Evolutionary conservation across 78 protist species (phyloP).

Genomic region (Cavenderia fasciculata): DNA sequence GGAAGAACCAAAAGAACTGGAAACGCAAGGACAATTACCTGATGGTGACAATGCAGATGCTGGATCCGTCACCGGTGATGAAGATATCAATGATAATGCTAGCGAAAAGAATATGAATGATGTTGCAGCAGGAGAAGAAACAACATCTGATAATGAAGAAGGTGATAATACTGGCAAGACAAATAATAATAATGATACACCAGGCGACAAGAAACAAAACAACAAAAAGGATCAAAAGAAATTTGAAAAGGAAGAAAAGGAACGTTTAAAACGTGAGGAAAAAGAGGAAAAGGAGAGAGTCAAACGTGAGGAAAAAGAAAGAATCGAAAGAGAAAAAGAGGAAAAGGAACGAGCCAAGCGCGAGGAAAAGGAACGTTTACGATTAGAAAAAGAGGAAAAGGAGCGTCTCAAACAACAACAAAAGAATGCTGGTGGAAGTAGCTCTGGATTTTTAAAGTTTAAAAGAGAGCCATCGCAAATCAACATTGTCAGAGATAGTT

Average conservation of each 20-base stretch:
- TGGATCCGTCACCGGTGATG: neutral
- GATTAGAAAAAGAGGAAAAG: neutral
- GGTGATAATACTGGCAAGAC: no score
- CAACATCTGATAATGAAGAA: neutral
- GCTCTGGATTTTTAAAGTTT: no score
- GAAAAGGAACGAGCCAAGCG: constrained; percentile 2
- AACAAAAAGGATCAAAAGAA: neutral
- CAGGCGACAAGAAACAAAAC: neutral
- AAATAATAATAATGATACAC: no score
- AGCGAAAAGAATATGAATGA: neutral
- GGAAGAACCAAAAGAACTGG: neutral
- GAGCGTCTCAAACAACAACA: neutral
- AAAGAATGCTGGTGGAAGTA: no score
- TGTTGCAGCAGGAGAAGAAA: neutral
- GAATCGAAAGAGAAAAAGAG: neutral
- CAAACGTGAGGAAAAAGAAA: neutral
- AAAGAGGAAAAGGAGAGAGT: neutral
- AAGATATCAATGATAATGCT: no score
- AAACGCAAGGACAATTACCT: neutral
- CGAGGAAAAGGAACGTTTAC: neutral
- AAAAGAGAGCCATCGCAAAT: no score
- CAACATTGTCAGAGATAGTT: no score
- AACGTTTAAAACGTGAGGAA: constrained; percentile 8
- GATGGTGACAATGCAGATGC: neutral
- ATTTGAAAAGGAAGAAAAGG: constrained; percentile 5